Conservation (phyloP, 495 filamentous ascomycete species). For the Tuber microsphaerosporum region DNA sequence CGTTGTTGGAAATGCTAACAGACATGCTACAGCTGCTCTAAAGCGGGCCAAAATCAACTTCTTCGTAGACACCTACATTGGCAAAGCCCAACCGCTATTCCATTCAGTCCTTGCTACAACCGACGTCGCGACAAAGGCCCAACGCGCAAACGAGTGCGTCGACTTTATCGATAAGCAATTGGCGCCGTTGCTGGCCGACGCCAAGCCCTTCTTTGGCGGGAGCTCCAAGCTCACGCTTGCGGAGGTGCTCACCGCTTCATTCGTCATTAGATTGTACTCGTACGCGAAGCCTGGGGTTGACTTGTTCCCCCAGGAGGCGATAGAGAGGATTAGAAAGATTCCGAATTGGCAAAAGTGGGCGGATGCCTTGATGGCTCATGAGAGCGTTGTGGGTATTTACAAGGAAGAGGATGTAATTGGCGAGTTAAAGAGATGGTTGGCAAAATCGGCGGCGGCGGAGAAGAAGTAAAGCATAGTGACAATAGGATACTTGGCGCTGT, state of each 20-base stretch:
- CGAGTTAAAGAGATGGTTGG: constrained; percentile 42
- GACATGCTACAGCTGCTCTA: constrained; percentile 43
- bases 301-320: constrained; percentile 50
- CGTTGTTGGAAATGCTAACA: neutral
- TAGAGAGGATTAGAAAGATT: constrained; percentile 47
- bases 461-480: neutral
- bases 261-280: constrained; percentile 54
- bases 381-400: constrained; percentile 63
- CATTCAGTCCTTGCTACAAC: constrained; percentile 45
- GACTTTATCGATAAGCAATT: constrained; percentile 62
- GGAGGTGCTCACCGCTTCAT: constrained; percentile 67
- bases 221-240: constrained; percentile 65
- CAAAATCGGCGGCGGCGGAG: constrained; percentile 27
- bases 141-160: constrained; percentile 46
- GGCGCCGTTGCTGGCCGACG: constrained; percentile 61
- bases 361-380: constrained; percentile 53
- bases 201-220: constrained; percentile 74
- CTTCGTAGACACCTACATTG: constrained; percentile 68
- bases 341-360: constrained; percentile 63
- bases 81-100: constrained; percentile 52
- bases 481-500: neutral
- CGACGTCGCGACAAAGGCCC: constrained; percentile 44
- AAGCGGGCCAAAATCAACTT: constrained; percentile 63
- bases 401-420: constrained; percentile 46
- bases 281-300: constrained; percentile 49